Conservation (phyloP, 768 basidiomycete species). For the Lactarius trivialis region DNA sequence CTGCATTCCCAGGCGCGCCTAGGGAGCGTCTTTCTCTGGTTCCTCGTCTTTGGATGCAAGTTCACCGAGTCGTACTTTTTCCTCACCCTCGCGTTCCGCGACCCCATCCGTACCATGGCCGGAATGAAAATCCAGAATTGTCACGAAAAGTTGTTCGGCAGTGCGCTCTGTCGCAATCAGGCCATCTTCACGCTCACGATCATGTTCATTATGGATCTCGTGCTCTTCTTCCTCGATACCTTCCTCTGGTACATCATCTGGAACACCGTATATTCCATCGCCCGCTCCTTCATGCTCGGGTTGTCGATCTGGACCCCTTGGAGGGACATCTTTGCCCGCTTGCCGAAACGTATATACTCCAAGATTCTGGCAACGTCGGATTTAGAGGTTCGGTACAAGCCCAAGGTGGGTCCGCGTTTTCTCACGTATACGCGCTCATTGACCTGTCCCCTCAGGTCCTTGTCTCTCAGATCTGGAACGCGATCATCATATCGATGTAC, state of each 20-base stretch:
- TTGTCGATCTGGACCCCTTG: constrained; percentile 99
- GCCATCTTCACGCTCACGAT: constrained; percentile 92
- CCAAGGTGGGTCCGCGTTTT: constrained; percentile 60
- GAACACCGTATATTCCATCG: constrained; percentile 93
- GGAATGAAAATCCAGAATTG: constrained; percentile 95
- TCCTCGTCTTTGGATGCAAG: constrained; percentile 94
- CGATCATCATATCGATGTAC: constrained; percentile 99
- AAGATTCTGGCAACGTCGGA: constrained; percentile 90
- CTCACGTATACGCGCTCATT: too few relatives aligned
- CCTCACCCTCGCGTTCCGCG: constrained; percentile 89
- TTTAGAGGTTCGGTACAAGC: constrained; percentile 99
- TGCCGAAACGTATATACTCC: constrained; percentile 95
- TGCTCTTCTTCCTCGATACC: constrained; percentile 97
- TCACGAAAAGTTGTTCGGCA: constrained; percentile 79
- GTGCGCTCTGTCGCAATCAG: constrained; percentile 81
- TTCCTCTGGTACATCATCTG: constrained; percentile 99
- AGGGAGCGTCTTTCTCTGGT: constrained; percentile 78
- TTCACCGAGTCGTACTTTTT: constrained; percentile 97
- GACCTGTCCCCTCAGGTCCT: constrained; percentile 53
- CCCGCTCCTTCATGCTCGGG: constrained; percentile 81
- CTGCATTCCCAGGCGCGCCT: constrained; percentile 59
- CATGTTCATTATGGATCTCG: constrained; percentile 98
- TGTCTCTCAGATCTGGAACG: constrained; percentile 99
- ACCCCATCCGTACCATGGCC: constrained; percentile 92
- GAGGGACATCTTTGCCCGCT: constrained; percentile 92